These are phyloP conservation scores for Gentiana straminea DNA, from an alignment of 257 asterid genomes.

Conservation along the genomic window DNA sequence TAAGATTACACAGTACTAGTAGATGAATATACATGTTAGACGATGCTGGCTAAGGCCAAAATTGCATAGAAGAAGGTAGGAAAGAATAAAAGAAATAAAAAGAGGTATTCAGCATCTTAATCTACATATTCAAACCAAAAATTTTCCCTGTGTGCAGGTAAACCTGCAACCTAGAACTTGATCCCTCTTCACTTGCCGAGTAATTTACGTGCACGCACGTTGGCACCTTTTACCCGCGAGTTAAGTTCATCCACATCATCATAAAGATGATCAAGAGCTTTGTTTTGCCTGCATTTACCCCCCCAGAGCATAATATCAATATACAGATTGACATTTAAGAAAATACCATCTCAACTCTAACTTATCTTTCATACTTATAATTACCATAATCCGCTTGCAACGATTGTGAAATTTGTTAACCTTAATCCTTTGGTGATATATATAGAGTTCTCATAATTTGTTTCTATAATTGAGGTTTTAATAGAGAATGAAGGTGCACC, in stretches of 20 bases:
- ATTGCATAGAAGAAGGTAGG: too few species aligned
- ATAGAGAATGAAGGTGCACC: background rate
- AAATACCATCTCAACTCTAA: too few species aligned
- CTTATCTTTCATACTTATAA: too few species aligned
- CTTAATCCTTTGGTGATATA: too few species aligned
- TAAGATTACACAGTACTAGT: too few species aligned
- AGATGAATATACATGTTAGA: too few species aligned
- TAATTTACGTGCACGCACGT: conserved; percentile 54
- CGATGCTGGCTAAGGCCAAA: too few species aligned
- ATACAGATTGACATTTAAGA: background rate
- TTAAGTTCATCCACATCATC: conserved; percentile 75
- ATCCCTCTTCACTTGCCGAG: conserved; percentile 35
- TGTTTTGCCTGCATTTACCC: conserved; percentile 56
- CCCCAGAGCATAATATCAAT: background rate
- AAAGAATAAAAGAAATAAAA: too few species aligned
- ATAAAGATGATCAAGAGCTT: conserved; percentile 64
- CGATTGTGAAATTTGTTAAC: too few species aligned
- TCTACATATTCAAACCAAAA: too few species aligned
- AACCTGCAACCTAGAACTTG: background rate
- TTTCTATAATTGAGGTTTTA: background rate
- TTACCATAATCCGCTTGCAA: too few species aligned
- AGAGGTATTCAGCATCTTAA: too few species aligned
- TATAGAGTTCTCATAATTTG: background rate
- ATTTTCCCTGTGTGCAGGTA: background rate
- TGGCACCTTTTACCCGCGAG: conserved; percentile 76